Percentiles rank a stretch among this genome's conserved stretches.
These are phyloP conservation scores for Trichoderma arundinaceum DNA, from an alignment of 2,329 filamentous ascomycete species.

Conservation along the genomic window DNA sequence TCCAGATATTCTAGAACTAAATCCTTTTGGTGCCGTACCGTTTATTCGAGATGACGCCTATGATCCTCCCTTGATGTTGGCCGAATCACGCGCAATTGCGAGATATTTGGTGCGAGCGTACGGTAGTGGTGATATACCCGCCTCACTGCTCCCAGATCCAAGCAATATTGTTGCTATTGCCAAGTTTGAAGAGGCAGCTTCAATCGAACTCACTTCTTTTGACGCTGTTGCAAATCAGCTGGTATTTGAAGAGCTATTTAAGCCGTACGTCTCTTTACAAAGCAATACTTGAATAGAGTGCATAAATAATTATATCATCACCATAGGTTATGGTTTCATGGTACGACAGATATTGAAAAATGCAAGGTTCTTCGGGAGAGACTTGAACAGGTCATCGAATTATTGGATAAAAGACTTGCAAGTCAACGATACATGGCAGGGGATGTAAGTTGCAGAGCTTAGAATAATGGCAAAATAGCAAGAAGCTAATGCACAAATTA, in stretches of 20 bases:
- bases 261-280: not conserved
- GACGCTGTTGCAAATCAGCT: slow-evolving; percentile 9
- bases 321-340: slow-evolving; percentile 3
- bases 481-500: not conserved
- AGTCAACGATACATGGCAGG: slow-evolving; percentile 6
- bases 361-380: slow-evolving; percentile 1
- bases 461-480: not conserved
- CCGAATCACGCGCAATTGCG: slow-evolving; percentile 13
- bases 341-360: slow-evolving; percentile 2
- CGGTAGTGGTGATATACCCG: not conserved
- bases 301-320: not conserved
- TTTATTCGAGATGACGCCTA: slow-evolving; percentile 13
- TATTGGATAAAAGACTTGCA: slow-evolving; percentile 7
- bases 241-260: slow-evolving; percentile 8
- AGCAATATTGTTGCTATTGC: slow-evolving; percentile 1
- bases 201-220: slow-evolving; percentile 17
- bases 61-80: slow-evolving; percentile 4
- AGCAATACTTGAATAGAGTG: fast-evolving
- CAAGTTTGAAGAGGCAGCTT: slow-evolving; percentile 16
- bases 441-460: slow-evolving; percentile 1
- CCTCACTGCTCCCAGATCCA: slow-evolving; percentile 6
- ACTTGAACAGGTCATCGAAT: not conserved
- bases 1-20: slow-evolving; percentile 6
- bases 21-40: slow-evolving; percentile 6
- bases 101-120: slow-evolving; percentile 13